phyloP scores from a whole-genome alignment of 768 basidiomycete species.

The Tulasnella sp. region DNA sequence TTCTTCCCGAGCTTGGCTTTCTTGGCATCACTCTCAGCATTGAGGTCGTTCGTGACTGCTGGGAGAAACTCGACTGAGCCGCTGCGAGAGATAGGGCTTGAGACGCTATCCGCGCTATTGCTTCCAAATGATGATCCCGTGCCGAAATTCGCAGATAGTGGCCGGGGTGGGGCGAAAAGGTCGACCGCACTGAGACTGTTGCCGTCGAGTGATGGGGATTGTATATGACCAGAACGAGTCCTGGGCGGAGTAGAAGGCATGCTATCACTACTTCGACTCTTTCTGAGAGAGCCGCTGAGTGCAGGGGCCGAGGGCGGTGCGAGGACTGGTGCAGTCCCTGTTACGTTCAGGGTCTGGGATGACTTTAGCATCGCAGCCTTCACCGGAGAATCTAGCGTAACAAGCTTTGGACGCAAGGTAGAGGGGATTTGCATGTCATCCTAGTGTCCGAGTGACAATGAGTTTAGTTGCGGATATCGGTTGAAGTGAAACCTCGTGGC shows the following conservation, averaged over 20 bases:
- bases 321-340: slow-evolving; percentile 21
- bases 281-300: slow-evolving; percentile 34
- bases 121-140: not conserved
- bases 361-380: slow-evolving; percentile 90
- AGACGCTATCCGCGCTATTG: not conserved
- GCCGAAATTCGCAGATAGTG: slow-evolving; percentile 8
- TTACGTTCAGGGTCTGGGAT: slow-evolving; percentile 48
- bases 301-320: slow-evolving; percentile 39
- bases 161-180: not conserved
- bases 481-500: not conserved
- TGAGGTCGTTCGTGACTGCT: not conserved
- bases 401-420: slow-evolving; percentile 63
- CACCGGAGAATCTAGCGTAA: slow-evolving; percentile 69
- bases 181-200: not conserved
- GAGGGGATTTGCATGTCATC: slow-evolving; percentile 84
- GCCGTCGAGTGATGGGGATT: slow-evolving; percentile 9
- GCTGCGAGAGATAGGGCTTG: not conserved
- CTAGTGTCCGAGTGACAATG: slow-evolving; percentile 29
- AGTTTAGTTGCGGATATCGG: not conserved
- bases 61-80: slow-evolving; percentile 8
- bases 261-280: slow-evolving; percentile 4
- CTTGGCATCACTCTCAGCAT: slow-evolving; percentile 18
- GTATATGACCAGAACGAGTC: slow-evolving; percentile 20
- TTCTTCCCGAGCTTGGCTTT: slow-evolving; percentile 32
- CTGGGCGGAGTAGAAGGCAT: not conserved